A percentile compares a stretch with the other conserved stretches of the same genome.
Evolutionary conservation across 2,329 filamentous ascomycete species (phyloP).

Genomic region (Sporothrix humicola): DNA sequence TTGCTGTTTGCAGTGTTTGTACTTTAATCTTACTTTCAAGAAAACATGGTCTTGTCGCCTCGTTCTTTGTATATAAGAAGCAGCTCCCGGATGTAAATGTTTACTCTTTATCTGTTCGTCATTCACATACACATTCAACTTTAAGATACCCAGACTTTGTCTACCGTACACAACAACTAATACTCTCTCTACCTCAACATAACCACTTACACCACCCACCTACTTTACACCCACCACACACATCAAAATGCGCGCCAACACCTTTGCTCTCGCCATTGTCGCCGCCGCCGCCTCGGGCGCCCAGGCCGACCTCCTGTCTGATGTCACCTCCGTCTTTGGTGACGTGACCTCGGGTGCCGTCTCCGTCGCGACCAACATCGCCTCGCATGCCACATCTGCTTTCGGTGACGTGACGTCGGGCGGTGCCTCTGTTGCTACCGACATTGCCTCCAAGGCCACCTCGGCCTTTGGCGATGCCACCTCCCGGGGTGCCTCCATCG

Average conservation of each 20-base stretch:
- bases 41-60: too few species aligned
- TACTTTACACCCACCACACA: neutral
- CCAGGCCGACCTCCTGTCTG: neutral
- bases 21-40: too few species aligned
- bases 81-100: too few species aligned
- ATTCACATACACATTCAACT: too few species aligned
- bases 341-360: neutral
- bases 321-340: conserved; percentile 3
- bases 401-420: neutral
- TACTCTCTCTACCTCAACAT: neutral
- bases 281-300: neutral
- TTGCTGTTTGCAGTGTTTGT: too few species aligned
- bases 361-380: neutral
- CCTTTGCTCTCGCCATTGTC: neutral
- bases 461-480: neutral
- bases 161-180: too few species aligned
- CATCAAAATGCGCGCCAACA: conserved; percentile 1
- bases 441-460: neutral
- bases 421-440: neutral
- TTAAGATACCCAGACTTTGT: too few species aligned
- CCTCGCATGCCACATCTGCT: neutral
- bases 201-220: neutral
- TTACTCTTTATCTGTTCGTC: too few species aligned
- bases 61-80: too few species aligned
- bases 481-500: neutral